Percentiles rank a stretch among this genome's conserved stretches.
Conservation (phyloP, 2,329 filamentous ascomycete species). For the Fonsecaea multimorphosa region DNA sequence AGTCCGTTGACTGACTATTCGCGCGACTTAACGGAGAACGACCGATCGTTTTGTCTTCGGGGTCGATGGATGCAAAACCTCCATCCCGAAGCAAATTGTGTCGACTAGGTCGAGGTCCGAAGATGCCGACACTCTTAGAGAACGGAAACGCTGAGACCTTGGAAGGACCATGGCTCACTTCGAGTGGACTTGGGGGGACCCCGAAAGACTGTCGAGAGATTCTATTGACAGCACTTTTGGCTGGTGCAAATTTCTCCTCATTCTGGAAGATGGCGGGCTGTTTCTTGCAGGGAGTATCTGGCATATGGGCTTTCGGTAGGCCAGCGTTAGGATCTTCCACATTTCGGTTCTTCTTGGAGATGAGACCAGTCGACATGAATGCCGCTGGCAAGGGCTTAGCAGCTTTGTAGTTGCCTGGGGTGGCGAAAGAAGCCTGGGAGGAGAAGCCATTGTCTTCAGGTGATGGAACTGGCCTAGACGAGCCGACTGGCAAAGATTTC, state of each 20-base stretch:
- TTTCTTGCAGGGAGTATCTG: constrained; percentile 96
- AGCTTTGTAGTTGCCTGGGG: constrained; percentile 76
- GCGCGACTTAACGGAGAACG: constrained; percentile 61
- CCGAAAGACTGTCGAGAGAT: constrained; percentile 75
- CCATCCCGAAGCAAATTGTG: constrained; percentile 60
- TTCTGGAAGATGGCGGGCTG: constrained; percentile 72
- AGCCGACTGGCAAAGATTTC: constrained; percentile 74
- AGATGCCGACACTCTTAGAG: constrained; percentile 66
- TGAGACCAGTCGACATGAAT: constrained; percentile 91
- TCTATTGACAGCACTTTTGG: constrained; percentile 67
- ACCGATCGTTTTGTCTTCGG: constrained; percentile 70
- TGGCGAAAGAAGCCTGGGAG: constrained; percentile 66
- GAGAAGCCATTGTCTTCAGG: constrained; percentile 40
- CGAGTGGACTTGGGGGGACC: constrained; percentile 81
- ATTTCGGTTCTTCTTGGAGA: constrained; percentile 91
- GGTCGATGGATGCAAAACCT: constrained; percentile 82
- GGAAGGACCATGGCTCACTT: constrained; percentile 63
- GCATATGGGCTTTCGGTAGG: constrained; percentile 71
- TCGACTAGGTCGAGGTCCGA: constrained; percentile 62
- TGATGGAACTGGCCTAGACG: constrained; percentile 60
- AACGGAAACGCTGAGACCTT: constrained; percentile 72
- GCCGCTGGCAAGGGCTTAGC: constrained; percentile 79
- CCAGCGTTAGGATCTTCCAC: constrained; percentile 68
- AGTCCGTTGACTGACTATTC: constrained; percentile 67
- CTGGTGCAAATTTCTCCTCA: constrained; percentile 60